Evolutionary conservation across 2,329 filamentous ascomycete genomes (phyloP).

Genomic region (Cladosporium sp.): DNA sequence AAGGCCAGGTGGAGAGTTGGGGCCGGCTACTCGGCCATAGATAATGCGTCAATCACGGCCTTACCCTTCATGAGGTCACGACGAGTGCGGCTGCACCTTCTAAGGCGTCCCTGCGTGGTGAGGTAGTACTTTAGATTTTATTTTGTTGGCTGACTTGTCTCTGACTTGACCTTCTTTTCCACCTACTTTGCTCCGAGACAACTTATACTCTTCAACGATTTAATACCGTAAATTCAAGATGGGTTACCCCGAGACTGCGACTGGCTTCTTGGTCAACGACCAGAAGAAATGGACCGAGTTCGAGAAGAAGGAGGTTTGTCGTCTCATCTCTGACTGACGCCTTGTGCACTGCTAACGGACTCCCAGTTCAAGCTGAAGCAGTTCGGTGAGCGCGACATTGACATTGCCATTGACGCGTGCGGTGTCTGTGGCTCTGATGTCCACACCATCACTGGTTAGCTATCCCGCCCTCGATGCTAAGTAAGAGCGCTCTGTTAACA

Average conservation of each 20-base stretch:
- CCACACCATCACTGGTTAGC: constrained; percentile 41
- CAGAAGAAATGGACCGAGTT: constrained; percentile 64
- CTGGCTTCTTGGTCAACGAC: constrained; percentile 51
- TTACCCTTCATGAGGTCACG: constrained; percentile 19
- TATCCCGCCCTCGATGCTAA: neutral
- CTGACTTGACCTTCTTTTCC: constrained; percentile 23
- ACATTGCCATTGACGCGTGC: constrained; percentile 81
- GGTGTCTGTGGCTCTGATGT: constrained; percentile 58
- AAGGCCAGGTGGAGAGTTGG: constrained; percentile 10
- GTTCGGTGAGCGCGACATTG: constrained; percentile 83
- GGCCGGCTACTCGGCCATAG: constrained; percentile 15
- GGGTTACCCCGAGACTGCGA: constrained; percentile 54
- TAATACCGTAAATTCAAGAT: constrained; percentile 32
- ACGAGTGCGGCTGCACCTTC: constrained; percentile 7
- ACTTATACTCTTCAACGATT: neutral
- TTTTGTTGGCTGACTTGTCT: constrained; percentile 1
- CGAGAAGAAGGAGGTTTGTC: constrained; percentile 55
- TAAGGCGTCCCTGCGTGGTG: neutral
- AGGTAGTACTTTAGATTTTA: constrained; percentile 11
- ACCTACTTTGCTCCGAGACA: neutral
- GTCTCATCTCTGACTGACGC: neutral
- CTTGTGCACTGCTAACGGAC: constrained; percentile 19
- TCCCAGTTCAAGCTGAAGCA: constrained; percentile 75
- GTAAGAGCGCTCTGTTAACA: constrained; percentile 9
- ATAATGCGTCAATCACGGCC: constrained; percentile 18